phyloP scores from a whole-genome alignment of 345 rosid genomes.

The Lepidium didymum region DNA sequence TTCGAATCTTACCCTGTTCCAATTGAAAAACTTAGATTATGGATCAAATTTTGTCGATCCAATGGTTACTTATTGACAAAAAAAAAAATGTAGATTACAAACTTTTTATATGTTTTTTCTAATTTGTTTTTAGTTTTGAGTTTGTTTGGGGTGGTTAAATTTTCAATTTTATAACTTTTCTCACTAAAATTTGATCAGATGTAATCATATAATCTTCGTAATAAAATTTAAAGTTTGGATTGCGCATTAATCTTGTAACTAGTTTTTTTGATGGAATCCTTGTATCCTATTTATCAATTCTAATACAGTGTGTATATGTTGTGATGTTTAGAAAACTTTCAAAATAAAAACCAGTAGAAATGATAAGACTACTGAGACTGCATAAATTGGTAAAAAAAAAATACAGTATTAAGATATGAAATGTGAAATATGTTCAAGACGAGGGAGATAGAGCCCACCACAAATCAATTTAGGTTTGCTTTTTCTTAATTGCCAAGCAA shows the following conservation, averaged over 20 bases:
- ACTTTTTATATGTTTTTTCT: no score
- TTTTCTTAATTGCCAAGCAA: slow-evolving; percentile 28
- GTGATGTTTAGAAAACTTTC: neutral
- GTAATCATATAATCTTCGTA: no score
- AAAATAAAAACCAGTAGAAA: neutral
- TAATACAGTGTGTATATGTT: neutral
- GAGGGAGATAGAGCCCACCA: slow-evolving; percentile 18
- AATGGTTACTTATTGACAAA: no score
- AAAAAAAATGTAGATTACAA: neutral
- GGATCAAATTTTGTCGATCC: no score
- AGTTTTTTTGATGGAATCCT: neutral
- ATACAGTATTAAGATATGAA: neutral
- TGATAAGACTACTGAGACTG: neutral
- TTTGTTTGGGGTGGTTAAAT: no score
- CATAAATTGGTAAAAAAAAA: neutral
- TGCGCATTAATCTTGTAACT: neutral
- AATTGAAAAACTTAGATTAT: no score
- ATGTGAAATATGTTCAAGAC: neutral
- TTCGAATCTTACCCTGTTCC: no score
- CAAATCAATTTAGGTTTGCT: slow-evolving; percentile 15
- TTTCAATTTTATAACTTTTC: no score
- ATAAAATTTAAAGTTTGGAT: no score
- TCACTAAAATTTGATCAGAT: no score
- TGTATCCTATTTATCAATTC: neutral
- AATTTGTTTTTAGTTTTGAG: no score